Base-by-base conservation (phyloP, 495 filamentous ascomycete genomes). In the Rusavskia elegans region DNA sequence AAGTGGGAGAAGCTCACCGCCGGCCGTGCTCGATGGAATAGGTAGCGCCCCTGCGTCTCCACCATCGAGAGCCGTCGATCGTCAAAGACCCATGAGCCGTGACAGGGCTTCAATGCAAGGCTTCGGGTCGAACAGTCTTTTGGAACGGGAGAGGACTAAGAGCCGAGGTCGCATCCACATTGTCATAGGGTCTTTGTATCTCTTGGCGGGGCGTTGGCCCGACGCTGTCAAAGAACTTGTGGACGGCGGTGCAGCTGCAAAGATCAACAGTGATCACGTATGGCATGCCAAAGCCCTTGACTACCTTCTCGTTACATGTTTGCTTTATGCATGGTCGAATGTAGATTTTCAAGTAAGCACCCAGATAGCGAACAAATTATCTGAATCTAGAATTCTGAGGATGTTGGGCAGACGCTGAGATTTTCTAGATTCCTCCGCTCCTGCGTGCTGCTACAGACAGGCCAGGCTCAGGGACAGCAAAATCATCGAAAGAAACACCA, bases 241-340 rank as follows among this genome's bases (percentile, higher is more conserved):
- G 23, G 89, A 96, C 50, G 83, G 82, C 45, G 87, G 83, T 8
- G 76, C 78, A 11, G 76, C 81, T 55, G 85, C 88, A 16, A 85
- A 84, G 63, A 80, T 78, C 35, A 79, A 82, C 57, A 89, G 85
- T 63, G 92, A 97, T 65, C 85, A 95, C 70, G 63, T 95, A 8
- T 99, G 92, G 92, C 87, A 97, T 71, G 92, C 84, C 13, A 99
- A 97, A 67, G 89, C 85, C 3, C 74, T 97, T 30, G 92, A 97
- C 60, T 81, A 86, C 10, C 84, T 92, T 56, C 67, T 89, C 14
- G 76, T 95, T 45, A 83, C 81, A 62, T 73, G 96, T 54, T 58
- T 97, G 29, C 79, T 97, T 68, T 78, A 93, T 46, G 84, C 82
- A 49, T 93, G 88, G 84, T 75, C 81, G 45, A 84, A 83, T 14